Percentiles rank a stretch among this genome's conserved stretches.
phyloP scores from a whole-genome alignment of 208 protist species.

The Wallacemonas collosoma region DNA sequence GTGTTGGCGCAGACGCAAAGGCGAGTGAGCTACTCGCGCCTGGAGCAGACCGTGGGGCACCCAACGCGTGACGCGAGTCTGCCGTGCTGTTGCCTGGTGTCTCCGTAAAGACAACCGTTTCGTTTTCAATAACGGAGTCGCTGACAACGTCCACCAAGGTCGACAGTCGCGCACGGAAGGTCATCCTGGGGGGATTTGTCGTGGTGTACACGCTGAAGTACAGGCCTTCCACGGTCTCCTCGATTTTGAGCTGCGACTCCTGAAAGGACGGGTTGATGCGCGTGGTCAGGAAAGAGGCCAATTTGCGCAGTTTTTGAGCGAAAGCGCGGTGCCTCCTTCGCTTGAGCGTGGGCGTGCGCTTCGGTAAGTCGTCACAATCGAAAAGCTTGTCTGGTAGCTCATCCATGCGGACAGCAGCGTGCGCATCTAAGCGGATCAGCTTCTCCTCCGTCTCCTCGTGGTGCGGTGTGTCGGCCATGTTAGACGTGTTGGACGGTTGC shows the following conservation, averaged over 20 bases:
- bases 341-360: constrained; percentile 3
- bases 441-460: neutral
- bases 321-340: constrained; percentile 22
- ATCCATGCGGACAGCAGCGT: constrained; percentile 47
- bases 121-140: constrained; percentile 48
- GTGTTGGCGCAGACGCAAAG: neutral
- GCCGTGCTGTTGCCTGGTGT: constrained; percentile 19
- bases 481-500: neutral
- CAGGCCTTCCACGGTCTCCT: constrained; percentile 36
- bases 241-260: constrained; percentile 45
- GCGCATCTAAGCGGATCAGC: constrained; percentile 29
- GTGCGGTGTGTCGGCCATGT: neutral
- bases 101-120: constrained; percentile 47
- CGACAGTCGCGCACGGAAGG: constrained; percentile 33
- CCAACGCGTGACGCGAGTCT: neutral
- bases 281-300: constrained; percentile 44
- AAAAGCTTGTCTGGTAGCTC: constrained; percentile 30
- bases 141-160: constrained; percentile 48
- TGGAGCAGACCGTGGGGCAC: neutral
- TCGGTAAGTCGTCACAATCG: constrained; percentile 43
- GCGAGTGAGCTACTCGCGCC: neutral
- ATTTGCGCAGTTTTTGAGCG: constrained; percentile 28
- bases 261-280: constrained; percentile 47
- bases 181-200: constrained; percentile 8
- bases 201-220: constrained; percentile 41